Conservation (phyloP, 805 yeast species). For the Yarrowia sp. region DNA sequence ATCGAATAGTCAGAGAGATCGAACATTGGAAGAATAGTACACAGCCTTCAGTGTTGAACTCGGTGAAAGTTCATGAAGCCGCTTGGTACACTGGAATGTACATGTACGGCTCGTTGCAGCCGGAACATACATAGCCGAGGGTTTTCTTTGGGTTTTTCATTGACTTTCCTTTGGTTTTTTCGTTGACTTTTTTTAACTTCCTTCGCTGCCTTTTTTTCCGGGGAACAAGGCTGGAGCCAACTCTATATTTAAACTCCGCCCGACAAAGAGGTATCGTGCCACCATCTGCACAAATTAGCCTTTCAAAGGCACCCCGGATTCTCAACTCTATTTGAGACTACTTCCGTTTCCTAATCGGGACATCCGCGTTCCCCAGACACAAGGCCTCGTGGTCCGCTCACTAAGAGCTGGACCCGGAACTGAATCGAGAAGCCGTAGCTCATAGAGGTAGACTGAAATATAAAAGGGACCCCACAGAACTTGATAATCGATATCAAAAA, state of each 20-base stretch:
- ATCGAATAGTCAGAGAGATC: not conserved
- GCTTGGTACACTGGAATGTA: too few species aligned
- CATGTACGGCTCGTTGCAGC: too few species aligned
- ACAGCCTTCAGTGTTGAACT: too few species aligned
- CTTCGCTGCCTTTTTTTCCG: too few species aligned
- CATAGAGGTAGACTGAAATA: not conserved
- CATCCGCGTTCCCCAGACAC: conserved; percentile 20
- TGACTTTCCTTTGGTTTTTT: too few species aligned
- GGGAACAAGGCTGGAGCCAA: conserved; percentile 10
- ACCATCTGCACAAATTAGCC: not conserved
- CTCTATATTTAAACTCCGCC: too few species aligned
- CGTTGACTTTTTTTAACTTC: too few species aligned
- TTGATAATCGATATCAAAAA: not conserved
- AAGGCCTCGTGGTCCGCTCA: conserved; percentile 1
- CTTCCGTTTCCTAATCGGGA: conserved; percentile 15
- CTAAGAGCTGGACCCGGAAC: not conserved
- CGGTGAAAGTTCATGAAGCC: too few species aligned
- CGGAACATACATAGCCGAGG: too few species aligned
- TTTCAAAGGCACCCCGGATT: conserved; percentile 13
- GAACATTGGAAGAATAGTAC: too few species aligned
- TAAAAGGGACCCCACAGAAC: not conserved
- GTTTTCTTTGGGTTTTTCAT: too few species aligned
- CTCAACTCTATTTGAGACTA: conserved; percentile 8
- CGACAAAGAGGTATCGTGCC: not conserved
- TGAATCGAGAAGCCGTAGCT: conserved; percentile 14